These are phyloP conservation scores for Xerocomus minutiporus DNA, from an alignment of 1,284 basidiomycete species.

Conservation along the genomic window DNA sequence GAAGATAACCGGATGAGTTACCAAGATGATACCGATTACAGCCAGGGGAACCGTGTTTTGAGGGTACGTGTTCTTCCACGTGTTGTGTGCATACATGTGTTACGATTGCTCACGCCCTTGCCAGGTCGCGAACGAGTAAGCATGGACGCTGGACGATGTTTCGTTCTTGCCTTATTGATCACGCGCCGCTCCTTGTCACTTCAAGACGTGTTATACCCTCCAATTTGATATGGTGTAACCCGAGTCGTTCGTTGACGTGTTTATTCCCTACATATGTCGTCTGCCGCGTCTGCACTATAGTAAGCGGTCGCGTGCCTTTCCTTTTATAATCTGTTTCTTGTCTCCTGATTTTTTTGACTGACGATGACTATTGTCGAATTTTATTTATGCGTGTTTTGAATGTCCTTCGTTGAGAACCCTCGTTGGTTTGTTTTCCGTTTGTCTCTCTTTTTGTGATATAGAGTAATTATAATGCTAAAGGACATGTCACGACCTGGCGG, in stretches of 20 bases:
- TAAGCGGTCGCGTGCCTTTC: background rate
- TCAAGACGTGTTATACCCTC: conserved; percentile 1
- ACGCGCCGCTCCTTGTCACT: background rate
- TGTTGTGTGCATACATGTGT: background rate
- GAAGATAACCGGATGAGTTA: conserved; percentile 30
- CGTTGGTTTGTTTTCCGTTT: background rate
- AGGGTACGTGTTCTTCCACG: conserved; percentile 19
- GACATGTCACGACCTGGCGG: too few species aligned
- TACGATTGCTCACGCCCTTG: background rate
- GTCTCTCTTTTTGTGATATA: background rate
- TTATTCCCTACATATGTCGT: background rate
- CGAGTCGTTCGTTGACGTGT: background rate
- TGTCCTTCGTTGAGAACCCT: background rate
- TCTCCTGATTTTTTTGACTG: background rate
- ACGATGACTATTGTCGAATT: background rate
- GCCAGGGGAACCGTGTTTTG: conserved; percentile 25
- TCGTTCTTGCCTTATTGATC: background rate
- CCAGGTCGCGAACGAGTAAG: background rate
- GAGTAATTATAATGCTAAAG: too few species aligned
- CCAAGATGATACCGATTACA: conserved; percentile 29
- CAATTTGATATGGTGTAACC: background rate
- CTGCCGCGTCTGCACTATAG: background rate
- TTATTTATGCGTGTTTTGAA: background rate
- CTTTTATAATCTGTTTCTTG: background rate
- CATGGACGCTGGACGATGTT: background rate